Evolutionary conservation across 805 yeast species (phyloP).

Genomic region (Metschnikowia shivogae): DNA sequence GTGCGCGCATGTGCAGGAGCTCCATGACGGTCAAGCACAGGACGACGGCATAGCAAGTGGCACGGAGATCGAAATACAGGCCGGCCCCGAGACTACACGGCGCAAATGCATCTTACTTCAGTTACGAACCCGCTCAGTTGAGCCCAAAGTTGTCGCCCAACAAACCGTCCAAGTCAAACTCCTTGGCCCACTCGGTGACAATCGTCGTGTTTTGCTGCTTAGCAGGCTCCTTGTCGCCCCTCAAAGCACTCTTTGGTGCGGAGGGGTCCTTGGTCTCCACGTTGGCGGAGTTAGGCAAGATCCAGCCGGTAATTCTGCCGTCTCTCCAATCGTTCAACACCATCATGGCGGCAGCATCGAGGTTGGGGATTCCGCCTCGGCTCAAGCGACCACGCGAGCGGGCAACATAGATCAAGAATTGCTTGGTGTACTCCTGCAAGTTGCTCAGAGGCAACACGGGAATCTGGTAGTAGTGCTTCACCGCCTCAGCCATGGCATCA

Average conservation of each 20-base stretch:
- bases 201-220: slow-evolving; percentile 67
- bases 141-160: slow-evolving; percentile 47
- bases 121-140: background rate
- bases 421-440: slow-evolving; percentile 75
- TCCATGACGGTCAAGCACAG: background rate
- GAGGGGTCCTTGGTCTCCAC: slow-evolving; percentile 21
- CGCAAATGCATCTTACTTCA: background rate
- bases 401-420: slow-evolving; percentile 87
- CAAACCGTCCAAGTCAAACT: slow-evolving; percentile 85
- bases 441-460: slow-evolving; percentile 76
- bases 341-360: slow-evolving; percentile 76
- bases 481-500: slow-evolving; percentile 70
- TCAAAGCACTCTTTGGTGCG: slow-evolving; percentile 35
- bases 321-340: slow-evolving; percentile 96
- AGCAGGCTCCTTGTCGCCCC: slow-evolving; percentile 43
- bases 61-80: no score
- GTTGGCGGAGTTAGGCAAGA: slow-evolving; percentile 50
- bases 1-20: background rate
- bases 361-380: slow-evolving; percentile 88
- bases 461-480: slow-evolving; percentile 67
- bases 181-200: slow-evolving; percentile 89
- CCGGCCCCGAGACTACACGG: no score
- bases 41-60: no score
- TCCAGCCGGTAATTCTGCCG: slow-evolving; percentile 91
- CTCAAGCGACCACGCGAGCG: slow-evolving; percentile 89